Conservation (phyloP, 768 basidiomycete genomes). For the Asterophora lycoperdoides region DNA sequence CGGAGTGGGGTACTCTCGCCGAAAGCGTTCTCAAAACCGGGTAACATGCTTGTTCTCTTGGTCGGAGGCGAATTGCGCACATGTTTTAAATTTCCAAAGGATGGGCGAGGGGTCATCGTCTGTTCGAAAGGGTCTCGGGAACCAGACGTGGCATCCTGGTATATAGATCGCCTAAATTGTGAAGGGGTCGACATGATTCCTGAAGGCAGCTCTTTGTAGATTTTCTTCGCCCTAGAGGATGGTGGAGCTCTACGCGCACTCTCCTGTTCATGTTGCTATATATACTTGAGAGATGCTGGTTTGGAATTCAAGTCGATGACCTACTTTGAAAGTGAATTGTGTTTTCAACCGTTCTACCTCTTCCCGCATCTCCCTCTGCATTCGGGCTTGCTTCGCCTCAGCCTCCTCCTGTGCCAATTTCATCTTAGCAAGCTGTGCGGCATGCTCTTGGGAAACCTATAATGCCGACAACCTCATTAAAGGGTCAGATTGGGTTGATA, state of each 20-base stretch:
- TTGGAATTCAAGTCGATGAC: not conserved
- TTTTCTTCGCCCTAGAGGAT: slow-evolving; percentile 41
- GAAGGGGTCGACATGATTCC: slow-evolving; percentile 37
- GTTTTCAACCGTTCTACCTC: slow-evolving; percentile 70
- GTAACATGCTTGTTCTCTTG: slow-evolving; percentile 32
- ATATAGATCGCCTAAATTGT: slow-evolving; percentile 36
- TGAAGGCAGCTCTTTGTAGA: slow-evolving; percentile 31
- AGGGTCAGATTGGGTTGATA: not conserved
- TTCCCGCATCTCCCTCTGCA: slow-evolving; percentile 60
- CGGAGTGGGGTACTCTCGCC: slow-evolving; percentile 34
- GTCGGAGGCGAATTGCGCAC: slow-evolving; percentile 29
- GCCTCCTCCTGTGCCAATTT: slow-evolving; percentile 58
- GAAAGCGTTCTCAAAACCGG: slow-evolving; percentile 57
- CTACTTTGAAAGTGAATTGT: slow-evolving; percentile 65
- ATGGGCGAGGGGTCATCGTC: slow-evolving; percentile 31
- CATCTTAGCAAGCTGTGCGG: slow-evolving; percentile 50
- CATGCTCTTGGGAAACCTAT: slow-evolving; percentile 57
- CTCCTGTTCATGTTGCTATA: slow-evolving; percentile 67
- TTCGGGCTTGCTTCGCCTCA: slow-evolving; percentile 48
- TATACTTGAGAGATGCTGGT: slow-evolving; percentile 1
- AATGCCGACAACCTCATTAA: not conserved
- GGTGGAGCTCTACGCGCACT: slow-evolving; percentile 46
- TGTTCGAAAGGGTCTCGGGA: slow-evolving; percentile 27
- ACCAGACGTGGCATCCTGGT: slow-evolving; percentile 13
- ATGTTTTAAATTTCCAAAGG: slow-evolving; percentile 15